These are phyloP conservation scores for Dimargaris xerosporica DNA, from an alignment of 192 early-diverging fungal genomes.

Conservation along the genomic window DNA sequence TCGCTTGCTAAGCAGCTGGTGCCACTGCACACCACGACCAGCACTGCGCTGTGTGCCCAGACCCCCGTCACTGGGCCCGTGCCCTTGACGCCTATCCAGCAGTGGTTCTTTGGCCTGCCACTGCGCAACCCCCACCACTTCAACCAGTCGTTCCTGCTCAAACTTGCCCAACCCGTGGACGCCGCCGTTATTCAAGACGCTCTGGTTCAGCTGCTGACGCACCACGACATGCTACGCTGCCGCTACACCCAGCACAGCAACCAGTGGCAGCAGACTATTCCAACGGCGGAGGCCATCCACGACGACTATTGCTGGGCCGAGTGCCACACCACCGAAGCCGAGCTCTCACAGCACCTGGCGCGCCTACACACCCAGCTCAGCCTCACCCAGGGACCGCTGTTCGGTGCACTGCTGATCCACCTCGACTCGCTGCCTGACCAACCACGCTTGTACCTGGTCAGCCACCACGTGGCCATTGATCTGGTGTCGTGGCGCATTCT, in stretches of 20 bases:
- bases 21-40: not conserved
- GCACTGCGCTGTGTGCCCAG: not conserved
- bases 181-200: not conserved
- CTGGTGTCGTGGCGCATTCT: conserved; percentile 22
- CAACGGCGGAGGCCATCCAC: too few relatives aligned
- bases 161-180: not conserved
- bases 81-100: conserved; percentile 8
- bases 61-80: not conserved
- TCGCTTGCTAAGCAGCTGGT: too few relatives aligned
- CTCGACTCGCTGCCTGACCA: conserved; percentile 7
- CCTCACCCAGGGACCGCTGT: not conserved
- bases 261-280: too few relatives aligned
- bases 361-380: not conserved
- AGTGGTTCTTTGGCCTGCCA: not conserved
- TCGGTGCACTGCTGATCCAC: not conserved
- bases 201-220: too few relatives aligned
- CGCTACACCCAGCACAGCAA: too few relatives aligned
- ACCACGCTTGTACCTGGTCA: conserved; percentile 12
- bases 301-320: too few relatives aligned
- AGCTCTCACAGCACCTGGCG: not conserved
- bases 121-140: not conserved
- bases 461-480: conserved; percentile 21
- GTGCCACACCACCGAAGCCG: not conserved
- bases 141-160: not conserved
- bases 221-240: too few relatives aligned